phyloP scores from a whole-genome alignment of 1,139 yeast species.

The Candida mesenterica region DNA sequence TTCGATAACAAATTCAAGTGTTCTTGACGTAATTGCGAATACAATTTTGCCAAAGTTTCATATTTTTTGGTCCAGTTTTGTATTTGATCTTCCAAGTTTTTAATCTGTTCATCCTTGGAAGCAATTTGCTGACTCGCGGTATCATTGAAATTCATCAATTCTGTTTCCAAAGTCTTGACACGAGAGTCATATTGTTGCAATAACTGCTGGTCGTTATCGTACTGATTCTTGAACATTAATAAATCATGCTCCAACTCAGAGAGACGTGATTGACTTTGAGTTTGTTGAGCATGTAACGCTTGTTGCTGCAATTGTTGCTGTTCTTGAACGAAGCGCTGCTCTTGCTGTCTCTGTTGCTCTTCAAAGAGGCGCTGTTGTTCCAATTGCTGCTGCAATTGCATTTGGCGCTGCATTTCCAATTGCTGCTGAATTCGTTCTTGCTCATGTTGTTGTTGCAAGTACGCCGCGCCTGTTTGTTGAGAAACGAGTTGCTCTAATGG shows the following conservation, averaged over 20 bases:
- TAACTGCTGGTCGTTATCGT: constrained; percentile 81
- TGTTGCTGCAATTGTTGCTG: constrained; percentile 70
- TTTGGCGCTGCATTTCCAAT: constrained; percentile 44
- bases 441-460: constrained; percentile 54
- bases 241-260: constrained; percentile 83
- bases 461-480: constrained; percentile 47
- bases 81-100: constrained; percentile 71
- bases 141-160: constrained; percentile 58
- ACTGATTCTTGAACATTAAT: constrained; percentile 72
- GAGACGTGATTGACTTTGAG: constrained; percentile 75
- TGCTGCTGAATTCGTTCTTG: constrained; percentile 70
- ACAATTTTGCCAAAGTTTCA: constrained; percentile 84
- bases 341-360: constrained; percentile 73
- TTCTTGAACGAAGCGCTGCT: constrained; percentile 38
- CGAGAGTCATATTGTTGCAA: constrained; percentile 86
- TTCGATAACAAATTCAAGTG: constrained; percentile 78
- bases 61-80: constrained; percentile 82
- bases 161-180: constrained; percentile 79
- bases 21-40: constrained; percentile 89
- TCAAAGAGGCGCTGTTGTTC: constrained; percentile 65
- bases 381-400: constrained; percentile 46
- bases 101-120: constrained; percentile 73
- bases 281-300: constrained; percentile 41
- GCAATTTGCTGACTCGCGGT: constrained; percentile 74
- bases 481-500: constrained; percentile 41